Evolutionary conservation across 1,284 basidiomycete species (phyloP), one percentile per base, ranked within the genome.

Genomic region (Pyrrhoderma lamaoense): DNA sequence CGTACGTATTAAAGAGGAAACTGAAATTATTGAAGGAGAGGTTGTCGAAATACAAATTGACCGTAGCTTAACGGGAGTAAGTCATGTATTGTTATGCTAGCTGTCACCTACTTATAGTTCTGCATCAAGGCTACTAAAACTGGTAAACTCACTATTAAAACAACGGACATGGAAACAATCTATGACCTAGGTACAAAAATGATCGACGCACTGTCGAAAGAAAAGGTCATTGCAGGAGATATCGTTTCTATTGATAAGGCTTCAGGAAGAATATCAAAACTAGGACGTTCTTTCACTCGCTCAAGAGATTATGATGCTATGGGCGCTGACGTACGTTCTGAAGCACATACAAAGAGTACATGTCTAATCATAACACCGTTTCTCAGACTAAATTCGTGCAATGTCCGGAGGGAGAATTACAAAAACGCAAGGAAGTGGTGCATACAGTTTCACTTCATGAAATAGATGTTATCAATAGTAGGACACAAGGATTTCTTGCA

Each of bases 21-120:
- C 90, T 2, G 95, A 99, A 66, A 80, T 98, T 43, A 94, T 99
- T 57, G 93, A 97, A 67, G 95, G 96, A 54, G 96, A 99, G 67
- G 93, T 99, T 1, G 93, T 99, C 8, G 95, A 99, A 70, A 94
- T 99, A 60, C 93, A 97, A 67, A 95, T 99, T 60, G 94, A 99
- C 73, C 78, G 95, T 43, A 95, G 92, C 70, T 73, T 99, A 47
- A 98, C 95, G 42, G 96, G 96, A 27, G 93, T 94, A 61, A 62
- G 89, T 5, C 7, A 31, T 31, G 27, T 11, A 5, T 31, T 31
- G 27, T 5, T 5, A 31, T 5, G 27, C 27, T 31, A 31, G 7
- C 27, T 31, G 27, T 31, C 11, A 11, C 27, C 21, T 60, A 51
- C 21, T 40, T 39, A 23, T n/a, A 40, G n/a, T 34, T 53, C 21